These are phyloP conservation scores for Voacanga thouarsii DNA, from an alignment of 257 asterid species.

Conservation along the genomic window DNA sequence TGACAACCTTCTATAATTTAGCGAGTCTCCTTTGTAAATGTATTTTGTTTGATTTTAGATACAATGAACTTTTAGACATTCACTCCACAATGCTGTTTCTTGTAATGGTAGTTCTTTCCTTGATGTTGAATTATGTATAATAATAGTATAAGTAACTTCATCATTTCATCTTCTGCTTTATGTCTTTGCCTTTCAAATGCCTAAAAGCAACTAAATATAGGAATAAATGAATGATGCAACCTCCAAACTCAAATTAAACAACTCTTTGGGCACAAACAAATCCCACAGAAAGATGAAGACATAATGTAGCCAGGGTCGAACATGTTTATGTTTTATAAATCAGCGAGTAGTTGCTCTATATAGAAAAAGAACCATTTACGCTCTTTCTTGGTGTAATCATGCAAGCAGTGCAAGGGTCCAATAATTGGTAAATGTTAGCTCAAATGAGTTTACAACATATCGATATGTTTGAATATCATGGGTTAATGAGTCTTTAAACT, in stretches of 20 bases:
- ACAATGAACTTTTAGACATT: background rate
- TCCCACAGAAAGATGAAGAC: background rate
- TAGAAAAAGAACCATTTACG: background rate
- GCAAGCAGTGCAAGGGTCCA: background rate
- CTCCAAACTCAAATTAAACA: background rate
- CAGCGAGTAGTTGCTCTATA: background rate
- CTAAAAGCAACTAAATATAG: background rate
- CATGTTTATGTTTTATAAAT: background rate
- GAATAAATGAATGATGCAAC: background rate
- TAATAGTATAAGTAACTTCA: background rate
- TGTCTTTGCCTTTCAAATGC: background rate
- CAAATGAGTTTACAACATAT: background rate
- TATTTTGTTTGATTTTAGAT: background rate
- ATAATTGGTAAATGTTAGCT: background rate
- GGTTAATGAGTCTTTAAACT: background rate
- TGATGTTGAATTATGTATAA: background rate
- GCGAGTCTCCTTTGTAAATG: too few species aligned
- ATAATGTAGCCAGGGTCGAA: background rate
- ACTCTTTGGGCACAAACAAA: background rate
- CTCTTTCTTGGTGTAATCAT: background rate
- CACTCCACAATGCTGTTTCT: background rate
- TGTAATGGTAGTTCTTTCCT: background rate
- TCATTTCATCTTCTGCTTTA: background rate
- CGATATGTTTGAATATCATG: background rate
- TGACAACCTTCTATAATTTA: background rate